Evolutionary conservation across 2,329 filamentous ascomycete species (phyloP).

Genomic region (Cladosporium colombiae): DNA sequence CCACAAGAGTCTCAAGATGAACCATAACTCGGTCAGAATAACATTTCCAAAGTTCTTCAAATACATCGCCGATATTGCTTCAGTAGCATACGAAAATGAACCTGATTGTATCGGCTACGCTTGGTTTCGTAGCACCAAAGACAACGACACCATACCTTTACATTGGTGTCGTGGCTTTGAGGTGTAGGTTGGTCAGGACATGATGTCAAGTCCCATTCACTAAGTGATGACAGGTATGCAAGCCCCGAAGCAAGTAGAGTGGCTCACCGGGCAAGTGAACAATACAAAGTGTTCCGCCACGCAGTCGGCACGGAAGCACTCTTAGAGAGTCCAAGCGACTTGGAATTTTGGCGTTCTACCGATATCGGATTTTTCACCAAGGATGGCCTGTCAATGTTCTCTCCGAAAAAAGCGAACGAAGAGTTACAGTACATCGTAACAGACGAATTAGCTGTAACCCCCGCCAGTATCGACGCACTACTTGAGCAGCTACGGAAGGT

Average conservation of each 20-base stretch:
- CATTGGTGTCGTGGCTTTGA: slow-evolving; percentile 6
- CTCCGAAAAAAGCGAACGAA: not conserved
- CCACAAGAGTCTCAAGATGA: not conserved
- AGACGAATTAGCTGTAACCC: not conserved
- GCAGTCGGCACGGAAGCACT: not conserved
- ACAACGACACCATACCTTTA: slow-evolving; percentile 1
- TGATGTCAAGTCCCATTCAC: not conserved
- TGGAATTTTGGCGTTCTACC: not conserved
- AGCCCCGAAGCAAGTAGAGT: not conserved
- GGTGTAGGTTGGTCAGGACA: not conserved
- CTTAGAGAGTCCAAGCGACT: not conserved
- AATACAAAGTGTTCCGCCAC: not conserved
- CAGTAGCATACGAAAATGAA: not conserved
- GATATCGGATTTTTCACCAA: not conserved
- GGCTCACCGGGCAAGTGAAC: not conserved
- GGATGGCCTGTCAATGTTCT: not conserved
- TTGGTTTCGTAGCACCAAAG: not conserved
- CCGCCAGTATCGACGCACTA: not conserved
- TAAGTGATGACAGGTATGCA: not conserved
- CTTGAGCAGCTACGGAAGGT: not conserved
- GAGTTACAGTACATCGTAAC: not conserved
- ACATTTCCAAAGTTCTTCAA: not conserved
- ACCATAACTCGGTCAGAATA: not conserved
- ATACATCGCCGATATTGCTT: not conserved
- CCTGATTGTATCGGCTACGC: not conserved